phyloP scores from a whole-genome alignment of 805 yeast genomes.

The Kregervanrija delftensis region DNA sequence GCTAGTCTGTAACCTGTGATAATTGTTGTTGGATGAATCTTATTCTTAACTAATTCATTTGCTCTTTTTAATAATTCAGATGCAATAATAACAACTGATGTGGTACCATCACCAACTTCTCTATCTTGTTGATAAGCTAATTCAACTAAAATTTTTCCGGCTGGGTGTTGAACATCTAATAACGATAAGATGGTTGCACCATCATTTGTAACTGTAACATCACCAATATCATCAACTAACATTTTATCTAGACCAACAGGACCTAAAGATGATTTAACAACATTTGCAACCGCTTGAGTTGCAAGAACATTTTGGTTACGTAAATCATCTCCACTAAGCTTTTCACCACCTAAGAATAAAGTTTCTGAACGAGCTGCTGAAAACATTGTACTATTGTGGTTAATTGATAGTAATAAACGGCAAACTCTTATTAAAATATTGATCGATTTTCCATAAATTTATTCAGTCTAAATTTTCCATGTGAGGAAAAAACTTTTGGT shows the following conservation, averaged over 20 bases:
- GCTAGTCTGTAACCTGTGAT: conserved; percentile 96
- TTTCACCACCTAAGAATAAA: conserved; percentile 91
- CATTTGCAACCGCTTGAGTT: conserved; percentile 79
- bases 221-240: conserved; percentile 98
- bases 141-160: conserved; percentile 94
- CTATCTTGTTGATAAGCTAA: conserved; percentile 98
- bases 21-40: conserved; percentile 96
- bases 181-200: conserved; percentile 93
- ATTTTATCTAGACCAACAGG: conserved; percentile 98
- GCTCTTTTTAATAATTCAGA: conserved; percentile 89
- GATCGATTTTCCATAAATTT: neutral
- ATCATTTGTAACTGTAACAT: conserved; percentile 96
- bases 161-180: conserved; percentile 97
- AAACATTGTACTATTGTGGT: conserved; percentile 35
- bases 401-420: neutral
- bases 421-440: neutral
- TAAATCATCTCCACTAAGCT: conserved; percentile 91
- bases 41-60: conserved; percentile 85
- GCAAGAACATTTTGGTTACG: conserved; percentile 95
- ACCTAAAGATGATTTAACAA: conserved; percentile 86
- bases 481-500: neutral
- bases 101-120: conserved; percentile 91
- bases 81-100: conserved; percentile 94
- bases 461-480: neutral
- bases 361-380: conserved; percentile 86